These are phyloP conservation scores for Elongisporangium senticosum DNA, from an alignment of 352 stramenopile genomes.

Conservation along the genomic window DNA sequence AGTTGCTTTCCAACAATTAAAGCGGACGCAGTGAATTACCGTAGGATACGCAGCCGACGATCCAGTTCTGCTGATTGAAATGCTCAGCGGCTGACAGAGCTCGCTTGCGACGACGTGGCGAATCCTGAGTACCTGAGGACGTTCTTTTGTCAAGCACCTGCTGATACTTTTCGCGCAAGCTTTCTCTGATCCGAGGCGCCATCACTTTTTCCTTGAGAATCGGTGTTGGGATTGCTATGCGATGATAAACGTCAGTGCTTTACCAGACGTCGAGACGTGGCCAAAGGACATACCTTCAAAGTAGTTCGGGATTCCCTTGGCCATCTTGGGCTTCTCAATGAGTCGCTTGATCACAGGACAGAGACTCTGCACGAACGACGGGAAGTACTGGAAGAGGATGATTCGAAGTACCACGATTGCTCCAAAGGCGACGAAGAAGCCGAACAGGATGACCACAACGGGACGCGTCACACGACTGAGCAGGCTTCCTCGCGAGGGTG, in stretches of 20 bases:
- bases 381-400: conserved; percentile 67
- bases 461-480: conserved; percentile 55
- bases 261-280: not conserved
- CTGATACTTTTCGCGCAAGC: conserved; percentile 44
- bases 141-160: conserved; percentile 30
- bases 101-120: conserved; percentile 26
- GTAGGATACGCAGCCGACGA: conserved; percentile 70
- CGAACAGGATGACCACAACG: conserved; percentile 74
- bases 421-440: conserved; percentile 52
- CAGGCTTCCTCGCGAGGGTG: conserved; percentile 33
- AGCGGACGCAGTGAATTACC: conserved; percentile 21
- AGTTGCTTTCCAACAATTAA: not conserved
- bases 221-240: conserved; percentile 46
- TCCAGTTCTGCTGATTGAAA: conserved; percentile 48
- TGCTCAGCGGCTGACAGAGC: conserved; percentile 39
- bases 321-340: conserved; percentile 47
- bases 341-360: conserved; percentile 48
- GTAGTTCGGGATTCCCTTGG: conserved; percentile 76
- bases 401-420: conserved; percentile 43
- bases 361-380: conserved; percentile 46
- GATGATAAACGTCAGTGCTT: not conserved
- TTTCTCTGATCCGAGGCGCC: conserved; percentile 18
- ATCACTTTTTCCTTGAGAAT: conserved; percentile 51
- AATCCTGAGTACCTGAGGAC: conserved; percentile 10
- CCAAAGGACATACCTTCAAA: conserved; percentile 40